Base-by-base conservation (phyloP, 768 basidiomycete species). In the Termitomyces sp. region DNA sequence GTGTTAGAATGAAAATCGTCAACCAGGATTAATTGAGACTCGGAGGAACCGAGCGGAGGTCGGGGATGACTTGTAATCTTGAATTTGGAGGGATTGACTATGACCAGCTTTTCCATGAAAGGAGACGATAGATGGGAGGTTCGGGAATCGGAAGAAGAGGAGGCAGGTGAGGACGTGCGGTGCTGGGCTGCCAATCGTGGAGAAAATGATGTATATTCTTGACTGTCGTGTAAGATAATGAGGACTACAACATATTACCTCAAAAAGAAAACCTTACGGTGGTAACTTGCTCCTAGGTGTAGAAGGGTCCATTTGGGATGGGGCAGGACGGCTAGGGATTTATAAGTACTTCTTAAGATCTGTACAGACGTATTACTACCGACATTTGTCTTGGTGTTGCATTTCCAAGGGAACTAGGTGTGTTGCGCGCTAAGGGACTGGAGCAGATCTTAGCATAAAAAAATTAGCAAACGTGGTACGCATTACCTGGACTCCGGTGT, bases 401-500 rank as follows among this genome's bases (percentile, higher is more conserved):
- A 46, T 61, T 46, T 53, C 61, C 65, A 56, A 58, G 61, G 47
- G 62, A 65, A 42, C 66, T 66, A 32, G 67, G 53, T 18, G 64
- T 64, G 31, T 54, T 59, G 34, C 70, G 67, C 5, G 62, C 59
- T 22, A 66, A 56, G 7, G 64, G 63, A 49, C 66, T 67, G 42
- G 16, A 46, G 13, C 1, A 32, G 10, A 46, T 16, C 43, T 53
- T 32, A 65, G 47, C 46, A 53, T 36, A 6, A 20, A 48, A 32
- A 48, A 43, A 41, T 46, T 12, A 46, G 13, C 14, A 3, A 27
- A 48, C 18, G n/a, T 7, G 16, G 29, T 24, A 49, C 29, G 47
- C 56, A 65, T 61, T 31, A 76, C 79, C 79, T 81, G 42, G 78
- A 77, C 61, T 78, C 77, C 42, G 79, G 79, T 4, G 79, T 81